Conservation (phyloP, 352 stramenopile genomes). For the Elongisporangium prolatum region DNA sequence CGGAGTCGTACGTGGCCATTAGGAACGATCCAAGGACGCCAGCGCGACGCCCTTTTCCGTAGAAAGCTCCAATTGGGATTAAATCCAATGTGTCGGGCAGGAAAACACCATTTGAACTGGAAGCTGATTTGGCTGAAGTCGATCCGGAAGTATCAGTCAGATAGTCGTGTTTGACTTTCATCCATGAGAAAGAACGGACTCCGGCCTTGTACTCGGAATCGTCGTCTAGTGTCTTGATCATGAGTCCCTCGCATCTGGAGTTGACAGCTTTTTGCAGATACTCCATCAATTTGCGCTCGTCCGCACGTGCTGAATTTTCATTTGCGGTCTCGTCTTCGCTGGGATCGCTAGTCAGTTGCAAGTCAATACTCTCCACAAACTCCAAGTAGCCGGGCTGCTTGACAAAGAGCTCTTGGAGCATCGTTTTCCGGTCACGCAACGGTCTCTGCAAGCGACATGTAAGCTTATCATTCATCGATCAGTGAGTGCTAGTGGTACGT, state of each 20-base stretch:
- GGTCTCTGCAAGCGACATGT: slow-evolving; percentile 19
- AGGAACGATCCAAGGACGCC: slow-evolving; percentile 98
- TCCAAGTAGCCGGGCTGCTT: slow-evolving; percentile 42
- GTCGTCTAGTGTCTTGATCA: slow-evolving; percentile 64
- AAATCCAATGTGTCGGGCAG: slow-evolving; percentile 94
- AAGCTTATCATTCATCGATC: not conserved
- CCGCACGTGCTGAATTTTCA: not conserved
- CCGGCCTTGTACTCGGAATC: slow-evolving; percentile 61
- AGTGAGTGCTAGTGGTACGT: not conserved
- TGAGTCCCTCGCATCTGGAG: slow-evolving; percentile 72
- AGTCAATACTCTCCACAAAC: slow-evolving; percentile 58
- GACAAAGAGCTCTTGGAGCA: slow-evolving; percentile 27
- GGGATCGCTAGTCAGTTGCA: slow-evolving; percentile 13
- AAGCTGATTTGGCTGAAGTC: slow-evolving; percentile 6
- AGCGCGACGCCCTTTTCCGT: slow-evolving; percentile 93
- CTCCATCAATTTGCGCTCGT: slow-evolving; percentile 14
- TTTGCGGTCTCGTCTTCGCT: slow-evolving; percentile 3
- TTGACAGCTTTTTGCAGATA: slow-evolving; percentile 49
- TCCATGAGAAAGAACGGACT: slow-evolving; percentile 71
- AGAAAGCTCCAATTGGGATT: slow-evolving; percentile 97
- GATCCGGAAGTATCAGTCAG: slow-evolving; percentile 12
- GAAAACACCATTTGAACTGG: slow-evolving; percentile 40
- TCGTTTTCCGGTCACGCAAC: slow-evolving; percentile 36
- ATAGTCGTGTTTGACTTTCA: slow-evolving; percentile 86
- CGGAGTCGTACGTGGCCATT: slow-evolving; percentile 94